Percentiles rank a stretch among this genome's conserved stretches.
Evolutionary conservation across 768 basidiomycete genomes (phyloP).

Genomic region (Suillus hirtellus): DNA sequence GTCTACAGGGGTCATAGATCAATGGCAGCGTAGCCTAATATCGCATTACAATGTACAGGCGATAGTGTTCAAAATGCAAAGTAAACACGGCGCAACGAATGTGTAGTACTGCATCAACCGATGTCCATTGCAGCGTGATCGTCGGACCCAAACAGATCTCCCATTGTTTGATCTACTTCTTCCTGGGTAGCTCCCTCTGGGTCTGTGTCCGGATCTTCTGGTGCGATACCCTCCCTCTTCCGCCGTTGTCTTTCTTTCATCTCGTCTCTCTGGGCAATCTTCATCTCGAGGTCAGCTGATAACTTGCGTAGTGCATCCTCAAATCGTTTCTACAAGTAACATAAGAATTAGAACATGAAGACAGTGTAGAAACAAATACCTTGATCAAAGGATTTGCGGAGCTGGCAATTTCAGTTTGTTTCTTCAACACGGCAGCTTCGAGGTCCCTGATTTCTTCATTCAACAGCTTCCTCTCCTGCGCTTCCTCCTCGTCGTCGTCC

Average conservation of each 20-base stretch:
- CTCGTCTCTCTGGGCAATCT: slow-evolving; percentile 75
- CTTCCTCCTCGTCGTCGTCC: slow-evolving; percentile 80
- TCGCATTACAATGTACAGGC: background rate
- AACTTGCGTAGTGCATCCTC: slow-evolving; percentile 91
- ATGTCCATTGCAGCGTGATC: slow-evolving; percentile 39
- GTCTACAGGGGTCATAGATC: slow-evolving; percentile 35
- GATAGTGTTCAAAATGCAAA: background rate
- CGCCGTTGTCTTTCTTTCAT: slow-evolving; percentile 73
- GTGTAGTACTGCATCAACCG: slow-evolving; percentile 18
- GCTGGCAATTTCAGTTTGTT: slow-evolving; percentile 77
- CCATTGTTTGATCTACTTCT: slow-evolving; percentile 32
- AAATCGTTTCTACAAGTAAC: slow-evolving; percentile 72
- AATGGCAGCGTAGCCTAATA: background rate
- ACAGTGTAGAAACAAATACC: slow-evolving; percentile 38
- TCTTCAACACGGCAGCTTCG: slow-evolving; percentile 85
- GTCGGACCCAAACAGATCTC: slow-evolving; percentile 50
- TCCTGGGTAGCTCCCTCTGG: slow-evolving; percentile 40
- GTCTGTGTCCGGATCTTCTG: slow-evolving; percentile 41
- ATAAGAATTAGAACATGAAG: background rate
- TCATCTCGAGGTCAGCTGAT: slow-evolving; percentile 82
- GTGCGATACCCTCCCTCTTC: slow-evolving; percentile 63
- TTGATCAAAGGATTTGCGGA: slow-evolving; percentile 87
- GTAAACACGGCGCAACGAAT: background rate
- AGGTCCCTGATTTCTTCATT: slow-evolving; percentile 90
- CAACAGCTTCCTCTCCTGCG: slow-evolving; percentile 74